Conservation (phyloP, 2,329 filamentous ascomycete genomes). For the Stachybotrys chlorohalonatus region DNA sequence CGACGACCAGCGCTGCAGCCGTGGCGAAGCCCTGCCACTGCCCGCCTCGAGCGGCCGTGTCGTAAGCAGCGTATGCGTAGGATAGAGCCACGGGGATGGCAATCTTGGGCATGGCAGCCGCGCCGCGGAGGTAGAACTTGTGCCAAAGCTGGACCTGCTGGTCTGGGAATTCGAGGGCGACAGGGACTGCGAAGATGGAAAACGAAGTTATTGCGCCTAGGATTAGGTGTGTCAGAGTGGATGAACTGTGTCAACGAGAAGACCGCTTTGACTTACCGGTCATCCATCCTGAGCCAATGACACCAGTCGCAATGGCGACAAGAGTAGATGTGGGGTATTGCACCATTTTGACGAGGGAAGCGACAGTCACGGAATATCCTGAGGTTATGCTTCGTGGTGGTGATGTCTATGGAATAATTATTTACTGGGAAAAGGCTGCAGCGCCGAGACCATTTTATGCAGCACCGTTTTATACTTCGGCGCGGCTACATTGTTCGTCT, state of each 20-base stretch:
- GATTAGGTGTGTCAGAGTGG: neutral
- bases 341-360: constrained; percentile 4
- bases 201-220: constrained; percentile 26
- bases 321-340: constrained; percentile 18
- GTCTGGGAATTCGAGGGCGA: constrained; percentile 16
- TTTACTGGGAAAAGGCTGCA: neutral
- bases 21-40: constrained; percentile 23
- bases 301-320: constrained; percentile 25
- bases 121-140: constrained; percentile 25
- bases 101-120: constrained; percentile 25
- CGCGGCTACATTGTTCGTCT: too few relatives aligned
- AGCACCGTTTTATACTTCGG: too few relatives aligned
- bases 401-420: neutral
- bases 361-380: neutral
- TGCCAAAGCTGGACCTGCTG: constrained; percentile 25
- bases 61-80: constrained; percentile 27
- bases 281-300: constrained; percentile 27
- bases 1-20: constrained; percentile 21
- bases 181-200: constrained; percentile 25
- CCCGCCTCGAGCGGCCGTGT: constrained; percentile 13
- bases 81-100: constrained; percentile 20
- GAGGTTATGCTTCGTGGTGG: too few relatives aligned
- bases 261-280: constrained; percentile 16
- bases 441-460: too few relatives aligned
- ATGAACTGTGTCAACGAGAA: neutral